A percentile compares a stretch with the other conserved stretches of the same genome.
phyloP scores from a whole-genome alignment of 2,329 filamentous ascomycete species.

The Xylariaceae sp. region DNA sequence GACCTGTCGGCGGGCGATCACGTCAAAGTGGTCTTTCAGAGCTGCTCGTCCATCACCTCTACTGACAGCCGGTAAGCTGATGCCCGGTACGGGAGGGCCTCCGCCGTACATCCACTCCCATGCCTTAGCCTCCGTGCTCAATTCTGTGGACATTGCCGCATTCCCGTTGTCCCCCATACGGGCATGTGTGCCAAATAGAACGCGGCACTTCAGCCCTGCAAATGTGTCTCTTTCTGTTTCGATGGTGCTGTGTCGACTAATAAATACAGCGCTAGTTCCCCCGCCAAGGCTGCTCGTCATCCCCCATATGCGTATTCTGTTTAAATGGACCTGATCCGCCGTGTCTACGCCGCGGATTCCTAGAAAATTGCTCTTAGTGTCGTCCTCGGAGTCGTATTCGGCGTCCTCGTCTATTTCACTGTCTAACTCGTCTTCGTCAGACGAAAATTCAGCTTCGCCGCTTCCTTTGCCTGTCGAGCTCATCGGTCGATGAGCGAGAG shows the following conservation, averaged over 20 bases:
- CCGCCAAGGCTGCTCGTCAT: conserved; percentile 58
- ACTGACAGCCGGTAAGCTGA: conserved; percentile 24
- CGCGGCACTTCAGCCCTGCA: conserved; percentile 44
- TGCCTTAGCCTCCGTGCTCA: conserved; percentile 60
- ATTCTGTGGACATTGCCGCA: conserved; percentile 21
- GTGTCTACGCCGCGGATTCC: conserved; percentile 39
- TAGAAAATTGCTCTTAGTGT: conserved; percentile 25
- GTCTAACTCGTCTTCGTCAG: conserved; percentile 35
- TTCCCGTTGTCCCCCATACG: conserved; percentile 13
- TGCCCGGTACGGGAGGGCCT: conserved; percentile 53
- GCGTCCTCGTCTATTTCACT: conserved; percentile 38
- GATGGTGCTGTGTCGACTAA: conserved; percentile 55
- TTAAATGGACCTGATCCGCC: conserved; percentile 52
- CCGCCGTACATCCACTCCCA: conserved; percentile 66
- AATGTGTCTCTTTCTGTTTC: conserved; percentile 52
- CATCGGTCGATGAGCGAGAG: conserved; percentile 49
- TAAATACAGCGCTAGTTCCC: conserved; percentile 57
- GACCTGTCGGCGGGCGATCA: conserved; percentile 43
- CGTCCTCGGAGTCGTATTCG: conserved; percentile 41
- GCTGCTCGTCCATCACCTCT: conserved; percentile 17
- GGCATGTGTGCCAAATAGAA: conserved; percentile 44
- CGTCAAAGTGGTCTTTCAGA: conserved; percentile 48
- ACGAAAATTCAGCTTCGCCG: conserved; percentile 35
- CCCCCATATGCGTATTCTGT: conserved; percentile 60
- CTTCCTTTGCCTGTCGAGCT: conserved; percentile 41